Conservation (phyloP, 306 rosid genomes). For the Inga laurina region DNA sequence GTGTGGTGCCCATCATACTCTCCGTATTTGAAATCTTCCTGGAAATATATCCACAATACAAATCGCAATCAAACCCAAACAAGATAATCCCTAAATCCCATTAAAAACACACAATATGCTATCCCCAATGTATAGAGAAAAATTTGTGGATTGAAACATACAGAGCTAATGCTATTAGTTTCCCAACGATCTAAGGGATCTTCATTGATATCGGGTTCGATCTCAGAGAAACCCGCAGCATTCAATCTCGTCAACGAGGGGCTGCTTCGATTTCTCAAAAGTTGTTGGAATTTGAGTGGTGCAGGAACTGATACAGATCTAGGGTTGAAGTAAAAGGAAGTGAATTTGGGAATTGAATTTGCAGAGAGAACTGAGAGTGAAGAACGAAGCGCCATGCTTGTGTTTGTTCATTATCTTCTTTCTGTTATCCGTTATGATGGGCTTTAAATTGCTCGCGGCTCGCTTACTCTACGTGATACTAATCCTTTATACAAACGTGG, state of each 20-base stretch:
- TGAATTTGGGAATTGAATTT: not conserved
- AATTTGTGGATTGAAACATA: constrained; percentile 19
- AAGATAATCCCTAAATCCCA: not conserved
- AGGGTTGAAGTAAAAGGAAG: not conserved
- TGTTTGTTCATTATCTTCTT: constrained; percentile 18
- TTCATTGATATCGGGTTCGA: constrained; percentile 87
- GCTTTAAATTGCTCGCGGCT: not conserved
- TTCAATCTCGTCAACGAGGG: constrained; percentile 40
- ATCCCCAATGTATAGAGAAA: not conserved
- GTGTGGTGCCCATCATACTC: constrained; percentile 84
- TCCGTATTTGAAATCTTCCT: constrained; percentile 87
- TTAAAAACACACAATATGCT: not conserved
- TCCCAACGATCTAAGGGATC: constrained; percentile 68
- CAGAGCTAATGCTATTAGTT: constrained; percentile 62
- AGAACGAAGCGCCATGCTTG: constrained; percentile 61
- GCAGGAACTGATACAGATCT: not conserved
- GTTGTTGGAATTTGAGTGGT: constrained; percentile 32
- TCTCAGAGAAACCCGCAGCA: constrained; percentile 62
- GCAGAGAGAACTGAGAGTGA: constrained; percentile 50
- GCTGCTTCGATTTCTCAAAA: constrained; percentile 26
- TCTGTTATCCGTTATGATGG: constrained; percentile 27
- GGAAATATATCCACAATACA: constrained; percentile 34
- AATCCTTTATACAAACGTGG: not conserved
- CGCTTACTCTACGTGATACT: not conserved
- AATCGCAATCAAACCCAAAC: constrained; percentile 18